These are phyloP conservation scores for Wickerhamiella sorbophila DNA, from an alignment of 805 yeast species.

Conservation along the genomic window DNA sequence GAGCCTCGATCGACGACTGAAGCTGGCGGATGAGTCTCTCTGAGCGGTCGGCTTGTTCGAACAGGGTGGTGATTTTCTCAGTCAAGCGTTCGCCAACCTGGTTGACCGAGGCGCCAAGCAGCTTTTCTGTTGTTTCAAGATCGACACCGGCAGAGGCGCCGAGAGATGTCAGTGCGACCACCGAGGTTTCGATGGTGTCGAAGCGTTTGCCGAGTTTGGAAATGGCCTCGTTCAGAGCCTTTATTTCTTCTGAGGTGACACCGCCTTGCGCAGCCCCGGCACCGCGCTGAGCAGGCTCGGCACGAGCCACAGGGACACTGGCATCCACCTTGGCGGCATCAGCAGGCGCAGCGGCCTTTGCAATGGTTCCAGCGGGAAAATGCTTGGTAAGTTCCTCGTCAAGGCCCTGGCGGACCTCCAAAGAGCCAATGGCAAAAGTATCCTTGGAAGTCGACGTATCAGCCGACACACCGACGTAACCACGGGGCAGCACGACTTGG, in stretches of 20 bases:
- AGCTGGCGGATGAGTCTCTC: not conserved
- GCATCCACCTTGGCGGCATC: not conserved
- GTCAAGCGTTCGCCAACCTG: not conserved
- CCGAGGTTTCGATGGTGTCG: not conserved
- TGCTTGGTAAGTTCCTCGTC: slow-evolving; percentile 8
- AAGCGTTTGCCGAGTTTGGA: not conserved
- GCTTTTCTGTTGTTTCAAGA: not conserved
- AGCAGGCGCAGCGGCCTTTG: not conserved
- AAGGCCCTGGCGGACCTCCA: slow-evolving; percentile 10
- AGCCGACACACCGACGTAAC: slow-evolving; percentile 26
- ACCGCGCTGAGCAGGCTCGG: not conserved
- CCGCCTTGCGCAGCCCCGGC: not conserved
- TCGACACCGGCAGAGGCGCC: not conserved
- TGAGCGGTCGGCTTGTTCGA: not conserved
- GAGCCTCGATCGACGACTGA: not conserved
- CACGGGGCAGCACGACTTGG: slow-evolving; percentile 23
- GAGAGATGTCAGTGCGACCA: not conserved
- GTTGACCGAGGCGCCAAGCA: not conserved
- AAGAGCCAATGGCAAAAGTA: slow-evolving; percentile 9
- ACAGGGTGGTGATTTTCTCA: not conserved
- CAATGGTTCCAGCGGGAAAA: slow-evolving; percentile 8
- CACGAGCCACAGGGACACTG: not conserved
- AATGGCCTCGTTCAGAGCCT: not conserved
- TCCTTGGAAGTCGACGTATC: slow-evolving; percentile 14
- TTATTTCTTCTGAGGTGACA: not conserved